A percentile compares a stretch with the other conserved stretches of the same genome.
Evolutionary conservation across 768 basidiomycete species (phyloP).

Genomic region (Paxillus ammoniavirescens): DNA sequence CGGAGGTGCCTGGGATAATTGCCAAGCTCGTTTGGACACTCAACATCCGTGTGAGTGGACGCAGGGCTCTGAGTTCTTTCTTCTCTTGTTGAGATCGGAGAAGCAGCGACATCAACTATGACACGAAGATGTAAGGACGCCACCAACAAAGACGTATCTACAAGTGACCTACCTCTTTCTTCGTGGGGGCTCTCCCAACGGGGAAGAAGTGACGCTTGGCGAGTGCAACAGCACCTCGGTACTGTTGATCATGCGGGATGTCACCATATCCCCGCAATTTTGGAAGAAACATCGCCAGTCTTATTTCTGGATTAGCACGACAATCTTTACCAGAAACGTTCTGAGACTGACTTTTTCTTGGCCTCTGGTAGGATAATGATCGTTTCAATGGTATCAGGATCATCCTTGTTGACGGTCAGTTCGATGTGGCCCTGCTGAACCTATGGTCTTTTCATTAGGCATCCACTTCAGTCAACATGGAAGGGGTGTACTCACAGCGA

Average conservation of each 20-base stretch:
- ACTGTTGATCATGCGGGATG: slow-evolving; percentile 25
- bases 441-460: slow-evolving; percentile 8
- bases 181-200: slow-evolving; percentile 19
- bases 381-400: slow-evolving; percentile 15
- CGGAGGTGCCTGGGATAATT: neutral
- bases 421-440: slow-evolving; percentile 27
- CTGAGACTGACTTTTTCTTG: slow-evolving; percentile 18
- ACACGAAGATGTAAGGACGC: slow-evolving; percentile 1
- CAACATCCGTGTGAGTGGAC: slow-evolving; percentile 13
- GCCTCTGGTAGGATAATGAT: slow-evolving; percentile 25
- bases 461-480: too few relatives aligned
- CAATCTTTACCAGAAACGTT: neutral
- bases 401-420: slow-evolving; percentile 12
- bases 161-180: slow-evolving; percentile 21
- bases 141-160: neutral
- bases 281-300: slow-evolving; percentile 27
- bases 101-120: slow-evolving; percentile 21
- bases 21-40: slow-evolving; percentile 19
- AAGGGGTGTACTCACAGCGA: slow-evolving; percentile 11
- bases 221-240: slow-evolving; percentile 26
- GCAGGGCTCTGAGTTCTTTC: slow-evolving; percentile 7
- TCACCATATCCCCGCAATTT: slow-evolving; percentile 29
- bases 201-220: slow-evolving; percentile 29
- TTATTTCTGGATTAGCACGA: slow-evolving; percentile 4
- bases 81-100: slow-evolving; percentile 26